A percentile compares a stretch with the other conserved stretches of the same genome.
phyloP scores from a whole-genome alignment of 2,329 filamentous ascomycete species.

The Paraphaeosphaeria sporulosa region DNA sequence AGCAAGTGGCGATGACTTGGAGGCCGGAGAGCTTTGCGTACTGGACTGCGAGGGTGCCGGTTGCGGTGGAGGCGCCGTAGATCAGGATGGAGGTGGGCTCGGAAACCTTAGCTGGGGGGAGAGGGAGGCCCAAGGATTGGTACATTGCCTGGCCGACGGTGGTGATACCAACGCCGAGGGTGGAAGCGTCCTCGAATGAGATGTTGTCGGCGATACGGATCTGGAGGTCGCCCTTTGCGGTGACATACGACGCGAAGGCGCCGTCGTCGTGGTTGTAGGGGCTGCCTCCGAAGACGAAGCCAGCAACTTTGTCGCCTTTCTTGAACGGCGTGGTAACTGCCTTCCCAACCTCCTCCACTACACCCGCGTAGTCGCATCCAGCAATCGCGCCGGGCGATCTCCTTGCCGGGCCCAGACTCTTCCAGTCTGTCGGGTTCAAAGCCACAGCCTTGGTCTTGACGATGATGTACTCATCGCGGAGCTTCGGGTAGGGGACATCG shows the following conservation, averaged over 20 bases:
- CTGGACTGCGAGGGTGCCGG: conserved; percentile 27
- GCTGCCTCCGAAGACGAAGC: conserved; percentile 44
- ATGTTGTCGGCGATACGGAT: conserved; percentile 23
- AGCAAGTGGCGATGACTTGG: conserved; percentile 22
- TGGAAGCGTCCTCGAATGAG: conserved; percentile 34
- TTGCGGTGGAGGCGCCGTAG: conserved; percentile 55
- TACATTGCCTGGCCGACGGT: conserved; percentile 54
- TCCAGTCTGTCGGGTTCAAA: conserved; percentile 34
- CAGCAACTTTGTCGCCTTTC: conserved; percentile 39
- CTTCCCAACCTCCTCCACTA: conserved; percentile 44
- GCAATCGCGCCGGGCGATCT: conserved; percentile 51
- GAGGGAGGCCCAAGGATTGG: conserved; percentile 17
- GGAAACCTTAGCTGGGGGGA: conserved; percentile 13
- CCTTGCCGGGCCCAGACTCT: conserved; percentile 33
- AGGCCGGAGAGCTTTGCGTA: conserved; percentile 22
- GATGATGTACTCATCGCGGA: conserved; percentile 20
- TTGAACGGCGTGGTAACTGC: conserved; percentile 31
- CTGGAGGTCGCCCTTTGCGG: conserved; percentile 1
- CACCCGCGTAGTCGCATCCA: conserved; percentile 51
- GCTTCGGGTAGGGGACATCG: conserved; percentile 32
- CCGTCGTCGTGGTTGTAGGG: no score
- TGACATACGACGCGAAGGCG: background rate
- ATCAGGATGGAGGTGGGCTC: conserved; percentile 45
- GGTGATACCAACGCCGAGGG: conserved; percentile 50
- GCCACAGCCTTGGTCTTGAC: conserved; percentile 25